Evolutionary conservation across 169 alveolate genomes (phyloP), one percentile per base, ranked within the genome.

Genomic region (Condylostoma magnum): DNA sequence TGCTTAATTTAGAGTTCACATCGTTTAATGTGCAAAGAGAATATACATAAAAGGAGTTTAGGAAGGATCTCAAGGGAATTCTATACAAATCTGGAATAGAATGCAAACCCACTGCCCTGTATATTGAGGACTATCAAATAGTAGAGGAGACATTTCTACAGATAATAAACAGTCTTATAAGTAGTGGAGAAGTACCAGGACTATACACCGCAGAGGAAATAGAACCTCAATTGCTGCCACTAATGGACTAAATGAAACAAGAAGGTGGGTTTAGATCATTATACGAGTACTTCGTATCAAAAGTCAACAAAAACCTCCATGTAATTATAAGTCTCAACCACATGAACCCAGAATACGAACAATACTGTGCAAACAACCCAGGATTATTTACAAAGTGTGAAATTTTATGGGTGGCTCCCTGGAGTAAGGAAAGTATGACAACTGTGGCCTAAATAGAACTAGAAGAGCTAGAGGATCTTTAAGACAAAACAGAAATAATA

Each of bases 171-270:
- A 69, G 92, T 15, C 70, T 95, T 37, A 71, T 95, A n/a, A 83
- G 96, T 25, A 84, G 94, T 12, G 98, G 97, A 27, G 98, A 95
- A 77, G 90, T 91, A 6, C 97, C 97, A 18, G 96, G 96, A 20
- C 87, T 95, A 15, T 91, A 77, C 50, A 77, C 91, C 20, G 80
- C 91, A 31, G 98, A 94, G 75, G 98, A 95, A 85, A 84, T 90
- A 25, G 98, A 95, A 46, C 93, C 95, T 27, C 36, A 90, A 47
- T 83, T 91, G 44, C 72, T 72, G 0, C 89, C 77, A 43, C 50
- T 89, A 8, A 73, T 85, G 44, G 90, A 89, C 41, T 94, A 90
- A 50, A 80, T 86, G 78, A 85, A 88, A 51, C 87, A 86, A n/a
- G 31, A 53, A 1, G 81, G 80, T 1, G 36, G 58, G 10, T 71